phyloP scores from a whole-genome alignment of 2,329 filamentous ascomycete species.

The Cladosporium sphaerospermum region DNA sequence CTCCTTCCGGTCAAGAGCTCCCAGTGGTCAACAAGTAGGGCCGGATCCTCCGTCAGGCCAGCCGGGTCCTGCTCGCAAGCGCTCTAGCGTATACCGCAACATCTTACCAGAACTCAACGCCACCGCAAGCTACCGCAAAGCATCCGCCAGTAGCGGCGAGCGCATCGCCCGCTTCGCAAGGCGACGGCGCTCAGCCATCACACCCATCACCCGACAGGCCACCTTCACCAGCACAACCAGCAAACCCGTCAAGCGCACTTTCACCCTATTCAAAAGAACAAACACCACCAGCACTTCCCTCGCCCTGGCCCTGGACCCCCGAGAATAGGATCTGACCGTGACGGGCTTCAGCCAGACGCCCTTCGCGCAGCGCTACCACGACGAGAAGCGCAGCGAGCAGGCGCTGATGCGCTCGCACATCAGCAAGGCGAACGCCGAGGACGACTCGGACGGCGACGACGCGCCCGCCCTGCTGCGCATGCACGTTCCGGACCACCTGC shows the following conservation, averaged over 20 bases:
- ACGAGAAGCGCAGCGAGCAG: conserved; percentile 21
- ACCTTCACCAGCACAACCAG: background rate
- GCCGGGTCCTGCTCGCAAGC: background rate
- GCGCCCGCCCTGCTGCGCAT: conserved; percentile 27
- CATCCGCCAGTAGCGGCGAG: background rate
- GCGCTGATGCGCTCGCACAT: conserved; percentile 22
- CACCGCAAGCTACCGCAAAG: background rate
- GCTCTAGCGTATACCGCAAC: background rate
- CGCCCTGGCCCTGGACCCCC: conserved; percentile 9
- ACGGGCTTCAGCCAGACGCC: conserved; percentile 28
- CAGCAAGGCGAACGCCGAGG: conserved; percentile 19
- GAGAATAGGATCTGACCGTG: conserved; percentile 17
- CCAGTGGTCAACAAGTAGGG: too few species aligned
- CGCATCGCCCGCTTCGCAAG: background rate
- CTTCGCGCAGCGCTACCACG: conserved; percentile 26
- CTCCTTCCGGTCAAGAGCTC: too few species aligned
- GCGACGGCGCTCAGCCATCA: conserved; percentile 6
- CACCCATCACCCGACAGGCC: background rate
- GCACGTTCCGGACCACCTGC: conserved; percentile 39
- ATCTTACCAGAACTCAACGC: background rate
- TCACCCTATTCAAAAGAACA: background rate
- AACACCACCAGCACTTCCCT: background rate
- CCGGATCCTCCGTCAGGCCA: too few species aligned
- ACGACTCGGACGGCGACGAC: conserved; percentile 20
- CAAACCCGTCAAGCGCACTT: background rate